These are phyloP conservation scores for Poa annua DNA, from an alignment of 176 grass and related monocot genomes.

Conservation along the genomic window DNA sequence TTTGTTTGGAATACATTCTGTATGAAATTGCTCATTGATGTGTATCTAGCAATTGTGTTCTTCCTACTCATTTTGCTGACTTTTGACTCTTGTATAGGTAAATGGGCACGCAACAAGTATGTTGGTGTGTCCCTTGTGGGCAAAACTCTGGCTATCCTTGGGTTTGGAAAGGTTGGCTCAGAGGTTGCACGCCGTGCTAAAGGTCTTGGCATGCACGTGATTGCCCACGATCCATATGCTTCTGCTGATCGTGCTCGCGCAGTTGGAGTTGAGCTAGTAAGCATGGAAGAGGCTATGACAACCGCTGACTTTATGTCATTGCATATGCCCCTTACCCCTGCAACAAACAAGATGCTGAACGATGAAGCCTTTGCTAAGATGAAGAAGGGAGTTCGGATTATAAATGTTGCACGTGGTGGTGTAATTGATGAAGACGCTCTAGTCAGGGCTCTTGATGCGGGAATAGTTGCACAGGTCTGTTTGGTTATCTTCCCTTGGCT, in stretches of 20 bases:
- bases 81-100: constrained; percentile 40
- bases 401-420: constrained; percentile 90
- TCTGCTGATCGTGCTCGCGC: constrained; percentile 81
- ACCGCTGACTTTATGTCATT: constrained; percentile 79
- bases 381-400: constrained; percentile 88
- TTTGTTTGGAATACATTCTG: neutral
- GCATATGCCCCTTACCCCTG: constrained; percentile 86
- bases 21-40: neutral
- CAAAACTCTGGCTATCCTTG: constrained; percentile 77
- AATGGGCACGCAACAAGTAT: constrained; percentile 84
- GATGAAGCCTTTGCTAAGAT: constrained; percentile 79
- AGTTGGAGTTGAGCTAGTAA: constrained; percentile 74
- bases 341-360: constrained; percentile 85
- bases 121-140: constrained; percentile 86
- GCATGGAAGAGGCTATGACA: constrained; percentile 75
- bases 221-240: constrained; percentile 84
- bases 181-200: constrained; percentile 86
- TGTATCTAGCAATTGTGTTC: neutral
- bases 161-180: constrained; percentile 85
- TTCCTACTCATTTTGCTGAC: constrained; percentile 10
- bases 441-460: constrained; percentile 79
- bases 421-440: constrained; percentile 91
- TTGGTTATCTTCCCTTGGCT: neutral
- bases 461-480: constrained; percentile 83
- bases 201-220: constrained; percentile 83